A percentile compares a stretch with the other conserved stretches of the same genome.
These are phyloP conservation scores for Gynochthodes officinalis DNA, from an alignment of 257 asterid genomes.

Conservation along the genomic window DNA sequence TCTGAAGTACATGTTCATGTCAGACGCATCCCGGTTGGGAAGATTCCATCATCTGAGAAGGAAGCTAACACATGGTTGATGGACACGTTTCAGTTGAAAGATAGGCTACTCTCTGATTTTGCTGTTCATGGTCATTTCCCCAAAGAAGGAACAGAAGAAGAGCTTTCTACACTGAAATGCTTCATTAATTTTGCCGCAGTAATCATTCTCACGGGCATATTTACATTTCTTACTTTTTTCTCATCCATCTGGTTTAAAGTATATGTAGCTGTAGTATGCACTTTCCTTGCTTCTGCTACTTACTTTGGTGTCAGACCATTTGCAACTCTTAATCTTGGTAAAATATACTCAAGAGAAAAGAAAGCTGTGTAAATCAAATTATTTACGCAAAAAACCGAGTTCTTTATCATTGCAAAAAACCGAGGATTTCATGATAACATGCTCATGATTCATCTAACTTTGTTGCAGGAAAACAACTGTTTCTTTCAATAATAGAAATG, in stretches of 20 bases:
- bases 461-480: too few relatives aligned
- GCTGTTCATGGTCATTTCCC: conserved; percentile 62
- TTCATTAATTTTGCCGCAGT: conserved; percentile 48
- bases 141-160: conserved; percentile 53
- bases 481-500: too few relatives aligned
- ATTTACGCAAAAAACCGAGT: not conserved
- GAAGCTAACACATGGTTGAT: conserved; percentile 62
- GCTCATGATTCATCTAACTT: too few relatives aligned
- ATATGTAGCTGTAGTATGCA: conserved; percentile 55
- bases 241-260: conserved; percentile 70
- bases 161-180: conserved; percentile 56
- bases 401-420: too few relatives aligned
- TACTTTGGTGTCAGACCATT: conserved; percentile 47
- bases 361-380: conserved; percentile 6
- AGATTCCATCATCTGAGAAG: conserved; percentile 59
- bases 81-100: conserved; percentile 64
- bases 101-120: conserved; percentile 62
- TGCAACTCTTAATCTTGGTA: conserved; percentile 10
- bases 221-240: conserved; percentile 54
- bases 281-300: conserved; percentile 50
- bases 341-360: not conserved
- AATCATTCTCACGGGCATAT: conserved; percentile 44
- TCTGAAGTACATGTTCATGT: conserved; percentile 78
- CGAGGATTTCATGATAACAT: too few relatives aligned
- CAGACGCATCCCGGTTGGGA: conserved; percentile 45